Percentiles rank a stretch among this genome's conserved stretches.
Evolutionary conservation across 2,329 filamentous ascomycete species (phyloP).

Genomic region (Claviceps sp.): DNA sequence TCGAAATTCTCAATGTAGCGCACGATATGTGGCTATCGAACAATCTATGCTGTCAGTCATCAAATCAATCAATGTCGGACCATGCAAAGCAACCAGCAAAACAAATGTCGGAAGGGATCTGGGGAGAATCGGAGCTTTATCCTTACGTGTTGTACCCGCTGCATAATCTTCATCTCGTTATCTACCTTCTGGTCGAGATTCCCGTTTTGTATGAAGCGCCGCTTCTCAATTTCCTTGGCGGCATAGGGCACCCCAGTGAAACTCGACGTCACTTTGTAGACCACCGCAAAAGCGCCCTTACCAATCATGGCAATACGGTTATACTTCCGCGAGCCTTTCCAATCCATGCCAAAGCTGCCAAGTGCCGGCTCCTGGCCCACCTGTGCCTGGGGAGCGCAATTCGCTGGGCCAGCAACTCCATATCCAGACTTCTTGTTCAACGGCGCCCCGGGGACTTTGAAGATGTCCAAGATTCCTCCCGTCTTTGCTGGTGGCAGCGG

Average conservation of each 20-base stretch:
- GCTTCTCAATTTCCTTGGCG: constrained; percentile 90
- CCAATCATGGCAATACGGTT: constrained; percentile 73
- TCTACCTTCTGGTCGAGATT: constrained; percentile 82
- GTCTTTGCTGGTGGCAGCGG: constrained; percentile 15
- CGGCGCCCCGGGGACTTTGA: constrained; percentile 14
- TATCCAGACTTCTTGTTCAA: constrained; percentile 2
- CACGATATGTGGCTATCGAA: constrained; percentile 65
- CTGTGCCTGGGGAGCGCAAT: constrained; percentile 9
- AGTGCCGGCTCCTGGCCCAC: constrained; percentile 14
- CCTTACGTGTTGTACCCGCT: constrained; percentile 65
- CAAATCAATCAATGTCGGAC: not conserved
- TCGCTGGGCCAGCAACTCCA: constrained; percentile 2
- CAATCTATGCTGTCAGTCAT: not conserved
- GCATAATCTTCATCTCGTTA: constrained; percentile 96
- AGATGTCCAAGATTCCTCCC: constrained; percentile 33
- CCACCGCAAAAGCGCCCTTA: constrained; percentile 87
- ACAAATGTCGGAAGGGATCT: not conserved
- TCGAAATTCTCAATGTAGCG: constrained; percentile 83
- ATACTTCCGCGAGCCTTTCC: constrained; percentile 75
- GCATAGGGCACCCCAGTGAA: constrained; percentile 73
- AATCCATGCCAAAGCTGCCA: constrained; percentile 41
- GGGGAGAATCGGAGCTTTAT: not conserved
- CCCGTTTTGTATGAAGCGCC: constrained; percentile 85
- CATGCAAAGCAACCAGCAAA: not conserved
- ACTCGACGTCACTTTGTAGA: constrained; percentile 81